These are phyloP conservation scores for Henckelia pumila DNA, from an alignment of 257 asterid genomes.

Conservation along the genomic window DNA sequence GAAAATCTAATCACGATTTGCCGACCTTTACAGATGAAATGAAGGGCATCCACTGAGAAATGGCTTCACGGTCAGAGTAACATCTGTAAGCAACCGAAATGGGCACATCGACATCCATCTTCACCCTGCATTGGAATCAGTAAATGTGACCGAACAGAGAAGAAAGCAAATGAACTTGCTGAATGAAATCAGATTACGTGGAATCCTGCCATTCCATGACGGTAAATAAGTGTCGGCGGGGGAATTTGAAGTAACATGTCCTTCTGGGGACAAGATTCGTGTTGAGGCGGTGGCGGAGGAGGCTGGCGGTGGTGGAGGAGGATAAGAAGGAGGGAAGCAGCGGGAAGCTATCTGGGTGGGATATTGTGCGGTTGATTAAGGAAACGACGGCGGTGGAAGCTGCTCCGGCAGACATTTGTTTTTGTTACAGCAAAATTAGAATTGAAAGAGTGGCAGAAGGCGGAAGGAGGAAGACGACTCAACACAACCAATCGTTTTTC, in stretches of 20 bases:
- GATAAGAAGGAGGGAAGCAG: constrained; percentile 17
- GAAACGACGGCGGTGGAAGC: constrained; percentile 28
- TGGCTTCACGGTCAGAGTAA: constrained; percentile 87
- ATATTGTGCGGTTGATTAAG: constrained; percentile 23
- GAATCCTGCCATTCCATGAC: constrained; percentile 91
- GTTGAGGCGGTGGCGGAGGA: constrained; percentile 25
- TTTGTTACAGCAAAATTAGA: too few species aligned
- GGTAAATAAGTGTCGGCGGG: constrained; percentile 39
- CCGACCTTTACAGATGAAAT: constrained; percentile 79
- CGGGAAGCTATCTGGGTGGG: constrained; percentile 10
- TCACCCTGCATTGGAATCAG: constrained; percentile 52
- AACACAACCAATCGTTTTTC: constrained; percentile 30
- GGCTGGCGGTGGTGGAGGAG: constrained; percentile 29
- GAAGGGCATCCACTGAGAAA: constrained; percentile 97
- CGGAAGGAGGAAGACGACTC: too few species aligned
- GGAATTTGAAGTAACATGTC: constrained; percentile 27
- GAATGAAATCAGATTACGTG: constrained; percentile 45
- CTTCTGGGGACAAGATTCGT: constrained; percentile 26
- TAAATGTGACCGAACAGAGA: constrained; percentile 7
- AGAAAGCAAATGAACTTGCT: not conserved
- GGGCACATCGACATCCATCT: constrained; percentile 79
- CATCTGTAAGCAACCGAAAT: constrained; percentile 79
- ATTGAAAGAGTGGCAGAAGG: too few species aligned
- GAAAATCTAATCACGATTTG: not conserved
- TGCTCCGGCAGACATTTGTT: constrained; percentile 32